These are phyloP conservation scores for Penicillium frequentans DNA, from an alignment of 2,329 filamentous ascomycete species.

Conservation along the genomic window DNA sequence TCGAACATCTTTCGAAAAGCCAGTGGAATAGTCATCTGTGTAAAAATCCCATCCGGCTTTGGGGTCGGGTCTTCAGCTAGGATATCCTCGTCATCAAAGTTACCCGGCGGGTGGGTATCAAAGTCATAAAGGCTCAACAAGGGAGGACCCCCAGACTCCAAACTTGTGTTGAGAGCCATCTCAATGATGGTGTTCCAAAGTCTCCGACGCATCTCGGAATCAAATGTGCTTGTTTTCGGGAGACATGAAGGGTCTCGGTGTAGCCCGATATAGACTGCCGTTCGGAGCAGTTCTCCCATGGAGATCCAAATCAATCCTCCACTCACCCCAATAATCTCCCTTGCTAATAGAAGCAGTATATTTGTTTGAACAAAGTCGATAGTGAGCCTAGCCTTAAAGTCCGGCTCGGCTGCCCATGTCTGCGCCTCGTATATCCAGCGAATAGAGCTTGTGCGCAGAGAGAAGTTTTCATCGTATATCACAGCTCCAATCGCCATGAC, in stretches of 20 bases:
- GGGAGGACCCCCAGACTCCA: conserved; percentile 37
- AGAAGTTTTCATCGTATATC: conserved; percentile 53
- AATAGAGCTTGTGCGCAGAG: conserved; percentile 50
- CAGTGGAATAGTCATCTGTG: conserved; percentile 37
- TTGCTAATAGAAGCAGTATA: conserved; percentile 40
- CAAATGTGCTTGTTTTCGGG: conserved; percentile 20
- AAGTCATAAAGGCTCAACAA: conserved; percentile 37
- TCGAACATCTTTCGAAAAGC: conserved; percentile 39
- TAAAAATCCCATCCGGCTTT: conserved; percentile 29
- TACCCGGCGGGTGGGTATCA: conserved; percentile 39
- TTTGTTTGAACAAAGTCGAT: conserved; percentile 53
- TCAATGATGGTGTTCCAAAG: conserved; percentile 38
- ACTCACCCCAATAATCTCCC: conserved; percentile 35
- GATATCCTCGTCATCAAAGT: conserved; percentile 45
- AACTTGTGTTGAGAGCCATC: conserved; percentile 37
- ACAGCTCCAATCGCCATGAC: conserved; percentile 58
- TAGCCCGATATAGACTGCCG: conserved; percentile 42
- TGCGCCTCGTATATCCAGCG: conserved; percentile 61
- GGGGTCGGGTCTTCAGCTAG: conserved; percentile 24
- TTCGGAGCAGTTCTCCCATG: conserved; percentile 37
- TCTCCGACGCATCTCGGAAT: conserved; percentile 28
- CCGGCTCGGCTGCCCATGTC: conserved; percentile 55
- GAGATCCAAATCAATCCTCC: conserved; percentile 40
- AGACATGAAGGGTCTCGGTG: conserved; percentile 41
- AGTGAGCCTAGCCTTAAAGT: conserved; percentile 53